Base-by-base conservation (phyloP, 1,139 yeast genomes). In the Geotrichum restrictum region DNA sequence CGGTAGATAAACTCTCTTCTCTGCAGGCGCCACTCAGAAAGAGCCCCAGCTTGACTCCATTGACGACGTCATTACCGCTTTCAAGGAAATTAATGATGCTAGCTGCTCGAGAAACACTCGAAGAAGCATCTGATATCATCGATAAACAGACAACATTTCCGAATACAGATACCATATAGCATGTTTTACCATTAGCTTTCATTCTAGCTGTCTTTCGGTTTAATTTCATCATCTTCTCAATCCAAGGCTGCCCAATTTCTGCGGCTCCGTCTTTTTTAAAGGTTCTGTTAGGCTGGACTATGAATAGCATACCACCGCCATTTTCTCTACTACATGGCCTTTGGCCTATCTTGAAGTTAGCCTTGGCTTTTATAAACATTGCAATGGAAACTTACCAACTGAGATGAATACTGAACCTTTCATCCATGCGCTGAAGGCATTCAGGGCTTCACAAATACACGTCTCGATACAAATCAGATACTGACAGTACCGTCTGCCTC, bases 1-100 rank as follows among this genome's bases (percentile, higher is more conserved):
- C 5, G 29, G 29, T 24, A 24, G 43, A 7, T 19, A 33, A 31
- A 33, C 41, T 22, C 11, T 48, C 50, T 40, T 40, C 45, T 13
- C 50, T 24, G 21, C 50, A 48, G 10, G 50, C 45, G 13, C 50
- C 50, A 37, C 45, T 48, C 33, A 48, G 16, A 29, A 48, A 48
- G 21, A 48, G 45, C 7, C 49, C 49, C 16, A 46, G 44, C 37
- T 46, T 46, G 18, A 46, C 19, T 8, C 39, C 49, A 33, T 46
- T 46, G 33, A 33, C 34, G 19, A 46, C 49, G 31, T 46, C 49
- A 46, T 46, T 21, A 13, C 18, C 27, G 3, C 44, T 29, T 1
- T 39, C 45, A 1, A 46, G 45, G 19, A 46, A 33, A 39, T 46
- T 39, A 5, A 46, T 16, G 22, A 39, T 18, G 22, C 33, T 46